Evolutionary conservation across 192 early-diverging fungal genomes (phyloP).

Genomic region (Linnemannia elongata): DNA sequence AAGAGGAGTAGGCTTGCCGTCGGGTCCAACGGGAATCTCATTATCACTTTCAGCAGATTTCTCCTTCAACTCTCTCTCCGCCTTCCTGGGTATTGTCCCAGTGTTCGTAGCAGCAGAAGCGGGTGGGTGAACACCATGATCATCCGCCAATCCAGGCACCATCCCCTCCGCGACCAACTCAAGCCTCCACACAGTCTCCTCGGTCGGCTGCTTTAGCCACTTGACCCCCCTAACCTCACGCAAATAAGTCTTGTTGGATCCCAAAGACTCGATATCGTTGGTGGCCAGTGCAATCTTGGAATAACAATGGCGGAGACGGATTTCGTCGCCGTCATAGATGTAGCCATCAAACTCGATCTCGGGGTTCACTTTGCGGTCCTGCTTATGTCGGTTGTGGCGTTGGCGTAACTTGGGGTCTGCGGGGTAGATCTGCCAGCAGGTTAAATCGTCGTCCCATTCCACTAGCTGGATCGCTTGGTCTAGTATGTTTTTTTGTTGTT

Average conservation of each 20-base stretch:
- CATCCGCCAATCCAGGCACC: constrained; percentile 38
- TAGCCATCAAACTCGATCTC: constrained; percentile 33
- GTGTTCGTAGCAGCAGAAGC: background rate
- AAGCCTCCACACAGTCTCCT: constrained; percentile 43
- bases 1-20: background rate
- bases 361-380: constrained; percentile 21
- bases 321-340: constrained; percentile 39
- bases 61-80: constrained; percentile 15
- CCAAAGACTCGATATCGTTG: constrained; percentile 37
- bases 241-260: constrained; percentile 47
- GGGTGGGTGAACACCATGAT: constrained; percentile 15
- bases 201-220: constrained; percentile 34
- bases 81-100: constrained; percentile 1
- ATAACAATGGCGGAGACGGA: constrained; percentile 47
- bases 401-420: constrained; percentile 29
- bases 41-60: background rate
- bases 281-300: constrained; percentile 38
- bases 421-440: constrained; percentile 51
- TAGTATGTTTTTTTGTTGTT: constrained; percentile 1
- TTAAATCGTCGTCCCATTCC: constrained; percentile 51
- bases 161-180: constrained; percentile 35
- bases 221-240: constrained; percentile 28
- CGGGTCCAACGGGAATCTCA: no score
- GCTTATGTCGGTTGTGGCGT: constrained; percentile 17
- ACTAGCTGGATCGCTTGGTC: constrained; percentile 52